These are phyloP conservation scores for Solanum chiquidenum DNA, from an alignment of 257 asterid species.

Conservation along the genomic window DNA sequence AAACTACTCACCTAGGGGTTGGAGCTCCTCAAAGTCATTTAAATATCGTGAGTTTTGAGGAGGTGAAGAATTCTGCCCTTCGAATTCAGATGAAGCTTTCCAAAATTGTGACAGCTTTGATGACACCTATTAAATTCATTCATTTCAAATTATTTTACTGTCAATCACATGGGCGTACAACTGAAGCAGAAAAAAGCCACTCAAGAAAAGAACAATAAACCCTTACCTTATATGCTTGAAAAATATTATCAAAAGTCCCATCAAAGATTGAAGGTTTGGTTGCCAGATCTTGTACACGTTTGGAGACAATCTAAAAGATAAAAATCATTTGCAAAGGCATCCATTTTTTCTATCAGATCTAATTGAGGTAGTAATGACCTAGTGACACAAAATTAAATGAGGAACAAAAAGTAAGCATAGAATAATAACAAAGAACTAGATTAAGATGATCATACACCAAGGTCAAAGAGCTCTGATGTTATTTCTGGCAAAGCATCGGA, in stretches of 20 bases:
- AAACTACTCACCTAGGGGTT: constrained; percentile 60
- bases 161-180: constrained; percentile 6
- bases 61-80: constrained; percentile 41
- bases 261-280: constrained; percentile 61
- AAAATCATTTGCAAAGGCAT: neutral
- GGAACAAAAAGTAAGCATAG: neutral
- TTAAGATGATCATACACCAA: constrained; percentile 51
- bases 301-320: constrained; percentile 56
- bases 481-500: constrained; percentile 75
- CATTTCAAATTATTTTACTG: neutral
- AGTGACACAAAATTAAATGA: neutral
- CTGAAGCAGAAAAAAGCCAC: constrained; percentile 4
- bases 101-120: constrained; percentile 64
- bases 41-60: constrained; percentile 70
- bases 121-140: constrained; percentile 38
- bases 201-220: neutral
- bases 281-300: constrained; percentile 61
- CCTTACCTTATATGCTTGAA: constrained; percentile 64
- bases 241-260: constrained; percentile 51
- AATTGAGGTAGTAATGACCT: neutral
- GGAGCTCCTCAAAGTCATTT: constrained; percentile 94
- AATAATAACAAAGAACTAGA: constrained; percentile 2
- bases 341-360: neutral
- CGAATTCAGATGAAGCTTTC: constrained; percentile 56
- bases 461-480: constrained; percentile 62